Evolutionary conservation across 768 basidiomycete species (phyloP).

Genomic region (Psilocybe azurescens): DNA sequence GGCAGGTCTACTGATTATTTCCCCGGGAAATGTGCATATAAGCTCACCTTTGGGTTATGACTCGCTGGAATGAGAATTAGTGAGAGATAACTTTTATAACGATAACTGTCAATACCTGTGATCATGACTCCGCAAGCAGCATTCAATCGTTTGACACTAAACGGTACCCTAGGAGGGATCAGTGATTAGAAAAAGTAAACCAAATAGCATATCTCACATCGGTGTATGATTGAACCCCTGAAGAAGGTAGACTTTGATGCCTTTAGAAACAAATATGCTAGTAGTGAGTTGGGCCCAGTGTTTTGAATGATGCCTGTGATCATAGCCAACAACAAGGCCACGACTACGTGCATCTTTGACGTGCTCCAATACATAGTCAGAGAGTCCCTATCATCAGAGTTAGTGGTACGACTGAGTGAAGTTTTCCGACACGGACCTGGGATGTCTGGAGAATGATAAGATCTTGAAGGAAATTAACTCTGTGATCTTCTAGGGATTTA

Average conservation of each 20-base stretch:
- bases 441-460: slow-evolving; percentile 82
- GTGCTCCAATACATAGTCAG: slow-evolving; percentile 66
- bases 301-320: slow-evolving; percentile 83
- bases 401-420: neutral
- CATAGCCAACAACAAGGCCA: slow-evolving; percentile 86
- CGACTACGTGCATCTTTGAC: slow-evolving; percentile 56
- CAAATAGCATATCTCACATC: slow-evolving; percentile 48
- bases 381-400: slow-evolving; percentile 61
- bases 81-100: neutral
- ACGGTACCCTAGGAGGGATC: slow-evolving; percentile 67
- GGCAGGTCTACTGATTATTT: neutral
- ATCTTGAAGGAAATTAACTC: slow-evolving; percentile 40
- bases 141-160: slow-evolving; percentile 64
- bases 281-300: slow-evolving; percentile 81
- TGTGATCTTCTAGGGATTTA: neutral
- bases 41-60: slow-evolving; percentile 83
- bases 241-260: slow-evolving; percentile 73
- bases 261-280: slow-evolving; percentile 64
- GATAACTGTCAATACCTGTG: slow-evolving; percentile 59
- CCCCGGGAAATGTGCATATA: neutral
- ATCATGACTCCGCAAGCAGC: slow-evolving; percentile 92
- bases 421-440: slow-evolving; percentile 50
- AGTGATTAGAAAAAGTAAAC: neutral
- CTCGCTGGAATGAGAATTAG: slow-evolving; percentile 55
- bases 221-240: slow-evolving; percentile 81